Conservation (phyloP, 2,329 filamentous ascomycete species). For the Teratosphaeriaceae sp. region DNA sequence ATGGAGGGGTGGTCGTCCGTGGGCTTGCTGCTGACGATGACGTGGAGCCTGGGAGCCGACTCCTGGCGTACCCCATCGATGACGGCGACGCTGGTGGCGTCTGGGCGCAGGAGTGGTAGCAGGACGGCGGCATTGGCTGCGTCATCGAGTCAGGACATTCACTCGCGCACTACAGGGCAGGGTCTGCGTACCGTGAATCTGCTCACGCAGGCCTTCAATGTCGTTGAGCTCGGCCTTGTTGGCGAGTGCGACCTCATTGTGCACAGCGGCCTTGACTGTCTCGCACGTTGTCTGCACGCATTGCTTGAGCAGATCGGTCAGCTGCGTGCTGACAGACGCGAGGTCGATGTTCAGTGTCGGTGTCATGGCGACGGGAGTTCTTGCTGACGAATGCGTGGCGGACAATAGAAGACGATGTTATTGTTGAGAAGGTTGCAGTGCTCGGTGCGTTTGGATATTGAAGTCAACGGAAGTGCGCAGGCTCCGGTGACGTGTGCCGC, state of each 20-base stretch:
- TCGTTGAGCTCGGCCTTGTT: neutral
- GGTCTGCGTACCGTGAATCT: neutral
- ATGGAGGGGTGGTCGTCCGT: neutral
- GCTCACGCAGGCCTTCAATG: neutral
- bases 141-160: neutral
- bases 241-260: neutral
- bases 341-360: neutral
- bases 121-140: slow-evolving; percentile 2
- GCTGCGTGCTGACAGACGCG: neutral
- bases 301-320: neutral
- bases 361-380: neutral
- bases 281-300: neutral
- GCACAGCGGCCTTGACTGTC: neutral
- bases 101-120: neutral
- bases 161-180: too few relatives aligned
- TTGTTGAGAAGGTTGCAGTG: neutral
- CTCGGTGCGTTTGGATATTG: neutral
- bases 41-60: neutral
- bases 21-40: slow-evolving; percentile 1
- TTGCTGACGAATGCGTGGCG: neutral
- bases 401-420: slow-evolving; percentile 1
- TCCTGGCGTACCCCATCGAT: neutral
- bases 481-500: neutral
- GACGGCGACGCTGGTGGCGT: neutral
- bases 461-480: neutral